These are phyloP conservation scores for Solanum hybrid DNA, from an alignment of 305 asterid species.

Conservation along the genomic window DNA sequence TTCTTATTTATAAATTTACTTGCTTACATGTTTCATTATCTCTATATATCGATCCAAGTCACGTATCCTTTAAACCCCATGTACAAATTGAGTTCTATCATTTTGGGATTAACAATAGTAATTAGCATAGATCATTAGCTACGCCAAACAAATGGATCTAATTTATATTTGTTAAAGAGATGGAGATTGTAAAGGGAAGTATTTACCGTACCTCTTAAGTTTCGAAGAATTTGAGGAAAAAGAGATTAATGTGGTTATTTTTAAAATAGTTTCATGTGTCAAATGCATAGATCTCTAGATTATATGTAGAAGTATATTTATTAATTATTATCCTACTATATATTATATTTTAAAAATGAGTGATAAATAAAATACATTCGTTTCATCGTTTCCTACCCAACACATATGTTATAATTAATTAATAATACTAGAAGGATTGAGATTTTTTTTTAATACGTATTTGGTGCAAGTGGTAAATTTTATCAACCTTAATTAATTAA, in stretches of 20 bases:
- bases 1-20: background rate
- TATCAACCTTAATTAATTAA: background rate
- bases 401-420: background rate
- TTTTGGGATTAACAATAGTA: background rate
- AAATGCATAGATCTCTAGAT: background rate
- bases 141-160: background rate
- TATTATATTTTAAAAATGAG: background rate
- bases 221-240: background rate
- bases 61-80: background rate
- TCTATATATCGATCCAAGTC: background rate
- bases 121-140: background rate
- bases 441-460: background rate
- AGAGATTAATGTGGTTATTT: background rate
- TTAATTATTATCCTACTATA: background rate
- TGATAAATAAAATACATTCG: background rate
- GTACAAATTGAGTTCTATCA: background rate
- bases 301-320: background rate
- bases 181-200: background rate
- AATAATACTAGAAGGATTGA: background rate
- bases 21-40: background rate
- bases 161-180: background rate
- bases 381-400: background rate
- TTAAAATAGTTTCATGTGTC: background rate
- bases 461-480: background rate
- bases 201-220: background rate